Conservation (phyloP, 2,329 filamentous ascomycete species). For the Phyllosticta citriasiana region DNA sequence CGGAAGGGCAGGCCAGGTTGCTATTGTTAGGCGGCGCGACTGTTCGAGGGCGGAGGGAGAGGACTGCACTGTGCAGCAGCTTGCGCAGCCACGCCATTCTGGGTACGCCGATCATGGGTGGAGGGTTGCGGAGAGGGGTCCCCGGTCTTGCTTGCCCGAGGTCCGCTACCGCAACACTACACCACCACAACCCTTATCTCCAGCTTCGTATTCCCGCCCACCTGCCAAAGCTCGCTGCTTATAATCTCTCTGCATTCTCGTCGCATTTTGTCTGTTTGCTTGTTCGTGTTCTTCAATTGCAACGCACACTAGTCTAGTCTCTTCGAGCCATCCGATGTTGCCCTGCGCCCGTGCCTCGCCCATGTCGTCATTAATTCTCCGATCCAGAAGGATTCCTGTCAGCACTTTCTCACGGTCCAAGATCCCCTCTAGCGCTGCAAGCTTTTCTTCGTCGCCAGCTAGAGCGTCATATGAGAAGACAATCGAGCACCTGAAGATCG, state of each 20-base stretch:
- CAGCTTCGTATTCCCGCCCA: background rate
- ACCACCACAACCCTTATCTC: conserved; percentile 2
- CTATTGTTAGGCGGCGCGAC: background rate
- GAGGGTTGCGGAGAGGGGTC: background rate
- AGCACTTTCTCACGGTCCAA: background rate
- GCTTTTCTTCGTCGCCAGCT: conserved; percentile 21
- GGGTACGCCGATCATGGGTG: background rate
- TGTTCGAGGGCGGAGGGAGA: background rate
- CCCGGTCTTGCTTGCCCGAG: background rate
- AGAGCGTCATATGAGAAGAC: conserved; percentile 48
- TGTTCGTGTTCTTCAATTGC: background rate
- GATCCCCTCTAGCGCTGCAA: background rate
- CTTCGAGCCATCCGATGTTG: background rate
- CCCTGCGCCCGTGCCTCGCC: background rate
- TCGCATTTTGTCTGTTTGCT: background rate
- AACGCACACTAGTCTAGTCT: background rate
- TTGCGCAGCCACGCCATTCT: conserved; percentile 1
- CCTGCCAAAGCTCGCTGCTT: background rate
- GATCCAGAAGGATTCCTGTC: background rate
- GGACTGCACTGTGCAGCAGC: background rate
- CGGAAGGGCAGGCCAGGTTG: background rate
- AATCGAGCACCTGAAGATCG: conserved; percentile 56
- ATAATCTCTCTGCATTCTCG: conserved; percentile 3
- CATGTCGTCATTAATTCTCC: background rate
- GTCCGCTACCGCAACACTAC: background rate